Base-by-base conservation (phyloP, 371 early-diverging fungal species). In the Mortierella sp. region DNA sequence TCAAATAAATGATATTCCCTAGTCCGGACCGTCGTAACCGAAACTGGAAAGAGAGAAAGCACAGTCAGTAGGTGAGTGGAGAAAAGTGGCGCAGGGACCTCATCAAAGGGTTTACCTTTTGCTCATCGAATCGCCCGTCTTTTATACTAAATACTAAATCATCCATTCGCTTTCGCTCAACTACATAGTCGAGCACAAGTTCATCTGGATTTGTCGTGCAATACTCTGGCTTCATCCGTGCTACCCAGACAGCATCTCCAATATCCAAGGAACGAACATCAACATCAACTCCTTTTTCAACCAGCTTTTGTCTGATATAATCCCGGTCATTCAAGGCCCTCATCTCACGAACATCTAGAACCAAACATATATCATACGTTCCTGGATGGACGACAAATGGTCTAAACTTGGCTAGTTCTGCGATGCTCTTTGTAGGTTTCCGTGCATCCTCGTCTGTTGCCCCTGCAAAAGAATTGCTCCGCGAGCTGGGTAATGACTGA, bases 111-210 rank as follows among this genome's bases (percentile, higher is more conserved):
- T 5, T 46, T 64, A 90, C 90, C 87, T 99, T 99, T 86, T 99
- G 99, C 72, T 99, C 99, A 23, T 84, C 86, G 81, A 91, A 98
- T 28, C 99, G 88, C 1, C 98, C 98, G 80, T 99, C 99, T 47
- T 93, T 92, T 66, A 99, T 97, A 81, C 96, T 96, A 0, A 85
- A 74, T 1, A 94, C 88, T 56, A 99, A 82, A 83, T 99, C 99
- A 64, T 96, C 95, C 85, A 94, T 85, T 19, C 94, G 88, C 77
- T 99, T 99, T 28, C 99, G 89, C 81, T 99, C 99, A 3, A 97
- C 75, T 16, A 99, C 82, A 62, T 88, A 89, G 72, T 96, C 96
- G 23, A 97, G 81, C 15, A 96, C 92, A 18, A 95, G 79, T 61
- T 97, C 97, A 14, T 88, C 87, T 0, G 66, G 56, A 5, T 81